Conservation (phyloP, 2,329 filamentous ascomycete species). For the Cytospora paraplurivora region DNA sequence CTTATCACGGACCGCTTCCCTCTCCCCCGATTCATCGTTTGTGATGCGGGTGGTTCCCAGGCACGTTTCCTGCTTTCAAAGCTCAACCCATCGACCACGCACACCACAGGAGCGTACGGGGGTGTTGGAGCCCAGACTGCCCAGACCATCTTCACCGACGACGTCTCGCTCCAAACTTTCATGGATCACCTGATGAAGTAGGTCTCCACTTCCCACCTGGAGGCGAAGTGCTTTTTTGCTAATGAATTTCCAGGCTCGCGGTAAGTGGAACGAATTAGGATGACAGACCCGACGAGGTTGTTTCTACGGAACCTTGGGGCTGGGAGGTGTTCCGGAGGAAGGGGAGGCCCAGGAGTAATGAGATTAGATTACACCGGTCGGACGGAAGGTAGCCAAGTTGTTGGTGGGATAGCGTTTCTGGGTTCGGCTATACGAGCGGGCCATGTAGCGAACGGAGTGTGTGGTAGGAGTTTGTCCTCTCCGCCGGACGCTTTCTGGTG, state of each 20-base stretch:
- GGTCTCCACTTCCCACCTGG: conserved; percentile 40
- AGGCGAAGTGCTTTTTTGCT: conserved; percentile 24
- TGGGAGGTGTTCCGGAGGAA: conserved; percentile 9
- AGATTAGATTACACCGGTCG: neutral
- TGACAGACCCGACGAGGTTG: neutral
- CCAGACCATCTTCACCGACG: conserved; percentile 98
- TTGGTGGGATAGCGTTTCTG: neutral
- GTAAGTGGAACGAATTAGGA: conserved; percentile 64
- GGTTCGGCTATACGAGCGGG: neutral
- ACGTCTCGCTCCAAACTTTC: conserved; percentile 96
- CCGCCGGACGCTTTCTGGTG: neutral
- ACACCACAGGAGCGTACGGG: conserved; percentile 90
- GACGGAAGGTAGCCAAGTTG: neutral
- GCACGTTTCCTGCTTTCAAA: conserved; percentile 96
- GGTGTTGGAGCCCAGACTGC: conserved; percentile 82
- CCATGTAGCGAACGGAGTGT: neutral
- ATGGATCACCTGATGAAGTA: conserved; percentile 99
- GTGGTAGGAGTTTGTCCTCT: neutral
- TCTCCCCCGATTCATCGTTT: conserved; percentile 97
- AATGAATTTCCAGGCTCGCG: conserved; percentile 49
- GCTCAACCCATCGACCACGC: conserved; percentile 95
- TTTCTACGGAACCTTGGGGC: neutral
- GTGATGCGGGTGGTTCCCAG: conserved; percentile 96
- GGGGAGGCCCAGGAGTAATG: conserved; percentile 4
- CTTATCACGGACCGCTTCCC: conserved; percentile 97